Conservation (phyloP, 169 alveolate genomes). For the Plasmodium sp. region DNA sequence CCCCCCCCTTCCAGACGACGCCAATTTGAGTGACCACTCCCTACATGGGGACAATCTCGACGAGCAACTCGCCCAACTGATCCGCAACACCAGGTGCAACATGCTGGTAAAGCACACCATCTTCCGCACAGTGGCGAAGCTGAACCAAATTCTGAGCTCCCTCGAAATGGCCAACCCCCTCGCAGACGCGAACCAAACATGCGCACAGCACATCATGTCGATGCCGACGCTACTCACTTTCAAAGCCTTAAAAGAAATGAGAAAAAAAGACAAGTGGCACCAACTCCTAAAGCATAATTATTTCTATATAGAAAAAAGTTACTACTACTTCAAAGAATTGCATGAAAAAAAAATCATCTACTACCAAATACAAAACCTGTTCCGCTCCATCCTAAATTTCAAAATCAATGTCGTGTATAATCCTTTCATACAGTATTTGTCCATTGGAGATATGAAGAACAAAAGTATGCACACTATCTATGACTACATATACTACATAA, state of each 20-base stretch:
- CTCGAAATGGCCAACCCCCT: not conserved
- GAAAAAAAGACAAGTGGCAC: conserved; percentile 47
- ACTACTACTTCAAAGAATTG: conserved; percentile 44
- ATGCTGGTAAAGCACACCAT: conserved; percentile 28
- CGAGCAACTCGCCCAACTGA: not conserved
- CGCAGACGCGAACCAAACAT: not conserved
- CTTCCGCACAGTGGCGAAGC: not conserved
- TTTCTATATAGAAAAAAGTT: conserved; percentile 53
- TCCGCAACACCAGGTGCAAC: conserved; percentile 7
- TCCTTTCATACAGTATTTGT: conserved; percentile 12
- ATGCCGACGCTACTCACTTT: conserved; percentile 10
- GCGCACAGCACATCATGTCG: not conserved
- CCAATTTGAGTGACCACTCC: not conserved
- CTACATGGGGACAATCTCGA: not conserved
- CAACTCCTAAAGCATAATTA: conserved; percentile 19
- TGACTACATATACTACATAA: conserved; percentile 12
- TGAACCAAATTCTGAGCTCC: conserved; percentile 2
- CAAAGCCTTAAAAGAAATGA: conserved; percentile 22
- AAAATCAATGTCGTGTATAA: conserved; percentile 26
- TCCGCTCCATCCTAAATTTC: conserved; percentile 35
- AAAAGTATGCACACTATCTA: not conserved
- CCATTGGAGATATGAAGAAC: not conserved
- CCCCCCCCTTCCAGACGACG: not conserved
- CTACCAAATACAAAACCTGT: conserved; percentile 34
- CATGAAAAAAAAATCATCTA: conserved; percentile 58